A percentile compares a stretch with the other conserved stretches of the same genome.
These are phyloP conservation scores for Chlamydomonas reinhardtii DNA, from an alignment of 163 green algal species.

Conservation along the genomic window DNA sequence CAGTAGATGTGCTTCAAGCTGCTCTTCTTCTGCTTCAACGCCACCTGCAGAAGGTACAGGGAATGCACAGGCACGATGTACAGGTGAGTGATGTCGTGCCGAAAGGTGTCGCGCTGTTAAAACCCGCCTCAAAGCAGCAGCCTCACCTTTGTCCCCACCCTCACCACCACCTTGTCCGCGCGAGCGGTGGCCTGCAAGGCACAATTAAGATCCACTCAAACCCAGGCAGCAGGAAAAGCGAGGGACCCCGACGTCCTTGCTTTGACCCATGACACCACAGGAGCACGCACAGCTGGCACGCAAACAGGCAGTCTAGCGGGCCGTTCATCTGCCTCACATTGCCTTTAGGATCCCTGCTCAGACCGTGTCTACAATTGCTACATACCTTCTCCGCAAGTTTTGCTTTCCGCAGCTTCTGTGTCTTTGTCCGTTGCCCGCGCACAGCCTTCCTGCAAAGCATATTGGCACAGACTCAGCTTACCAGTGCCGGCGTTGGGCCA, in stretches of 20 bases:
- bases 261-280: no score
- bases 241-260: no score
- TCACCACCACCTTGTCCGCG: constrained; percentile 33
- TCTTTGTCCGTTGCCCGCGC: constrained; percentile 22
- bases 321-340: no score
- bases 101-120: no score
- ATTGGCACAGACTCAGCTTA: background rate
- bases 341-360: no score
- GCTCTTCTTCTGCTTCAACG: constrained; percentile 29
- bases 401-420: constrained; percentile 24
- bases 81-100: no score
- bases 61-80: no score
- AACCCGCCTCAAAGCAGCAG: no score
- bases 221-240: no score
- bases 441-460: constrained; percentile 28
- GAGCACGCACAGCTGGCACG: no score
- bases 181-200: constrained; percentile 8
- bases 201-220: background rate
- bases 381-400: constrained; percentile 35
- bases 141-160: background rate
- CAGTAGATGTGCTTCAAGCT: constrained; percentile 41
- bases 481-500: background rate
- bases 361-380: background rate
- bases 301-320: no score
- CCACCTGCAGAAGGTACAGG: background rate